Conservation (phyloP, 1,139 yeast species). For the Kazachstania sp. region DNA sequence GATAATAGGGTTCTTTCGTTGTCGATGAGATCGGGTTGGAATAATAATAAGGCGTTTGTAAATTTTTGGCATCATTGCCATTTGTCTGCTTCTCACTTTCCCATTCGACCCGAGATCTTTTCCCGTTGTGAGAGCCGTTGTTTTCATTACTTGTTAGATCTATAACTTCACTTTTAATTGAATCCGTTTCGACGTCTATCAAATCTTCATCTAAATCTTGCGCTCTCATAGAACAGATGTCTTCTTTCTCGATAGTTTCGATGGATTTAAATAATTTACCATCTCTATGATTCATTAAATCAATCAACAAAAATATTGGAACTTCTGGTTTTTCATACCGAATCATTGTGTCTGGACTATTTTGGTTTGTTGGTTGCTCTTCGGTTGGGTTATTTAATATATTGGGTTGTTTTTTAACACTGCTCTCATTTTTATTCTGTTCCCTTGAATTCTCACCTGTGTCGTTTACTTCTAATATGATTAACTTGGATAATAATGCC, state of each 20-base stretch:
- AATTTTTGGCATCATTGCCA: background rate
- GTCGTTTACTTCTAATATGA: slow-evolving; percentile 3
- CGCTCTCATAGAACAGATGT: background rate
- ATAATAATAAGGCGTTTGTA: background rate
- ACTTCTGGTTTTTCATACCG: slow-evolving; percentile 16
- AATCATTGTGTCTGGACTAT: background rate
- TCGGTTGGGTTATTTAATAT: background rate
- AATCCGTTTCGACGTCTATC: background rate
- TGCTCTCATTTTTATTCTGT: background rate
- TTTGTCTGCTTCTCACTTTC: background rate
- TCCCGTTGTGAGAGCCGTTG: background rate
- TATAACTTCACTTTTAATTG: background rate
- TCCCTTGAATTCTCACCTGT: background rate
- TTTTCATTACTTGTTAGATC: background rate
- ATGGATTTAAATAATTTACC: slow-evolving; percentile 9
- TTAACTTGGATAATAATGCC: slow-evolving; percentile 2
- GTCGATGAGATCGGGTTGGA: background rate
- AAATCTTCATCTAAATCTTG: background rate
- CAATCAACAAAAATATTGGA: slow-evolving; percentile 17
- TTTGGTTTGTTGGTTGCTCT: background rate
- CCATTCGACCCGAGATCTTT: background rate
- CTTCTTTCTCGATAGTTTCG: background rate
- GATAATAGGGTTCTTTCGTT: background rate
- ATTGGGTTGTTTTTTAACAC: too few species aligned
- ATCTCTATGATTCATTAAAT: slow-evolving; percentile 15